Percentiles rank a stretch among this genome's conserved stretches.
phyloP scores from a whole-genome alignment of 1,284 basidiomycete genomes.

The Exsudoporus floridanus region DNA sequence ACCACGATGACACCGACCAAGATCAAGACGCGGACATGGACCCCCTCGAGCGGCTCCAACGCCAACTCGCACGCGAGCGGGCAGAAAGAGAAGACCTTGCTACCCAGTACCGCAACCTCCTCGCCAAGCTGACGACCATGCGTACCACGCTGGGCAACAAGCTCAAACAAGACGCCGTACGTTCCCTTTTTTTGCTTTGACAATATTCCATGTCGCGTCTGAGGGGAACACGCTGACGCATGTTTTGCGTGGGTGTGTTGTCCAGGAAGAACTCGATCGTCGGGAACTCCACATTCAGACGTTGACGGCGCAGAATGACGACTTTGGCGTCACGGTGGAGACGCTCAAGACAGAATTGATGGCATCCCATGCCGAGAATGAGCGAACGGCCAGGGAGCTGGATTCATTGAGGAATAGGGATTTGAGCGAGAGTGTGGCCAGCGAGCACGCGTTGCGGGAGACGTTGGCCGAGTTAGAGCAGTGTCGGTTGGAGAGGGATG shows the following conservation, averaged over 20 bases:
- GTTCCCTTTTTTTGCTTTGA: constrained; percentile 35
- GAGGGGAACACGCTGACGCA: neutral
- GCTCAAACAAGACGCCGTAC: constrained; percentile 92
- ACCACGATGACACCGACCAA: constrained; percentile 19
- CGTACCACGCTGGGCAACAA: constrained; percentile 92
- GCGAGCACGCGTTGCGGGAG: constrained; percentile 82
- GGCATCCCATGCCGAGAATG: constrained; percentile 70
- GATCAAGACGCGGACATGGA: constrained; percentile 36
- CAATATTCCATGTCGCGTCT: neutral
- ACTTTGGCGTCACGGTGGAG: constrained; percentile 66
- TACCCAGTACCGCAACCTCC: constrained; percentile 81
- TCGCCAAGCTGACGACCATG: constrained; percentile 92
- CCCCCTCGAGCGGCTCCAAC: constrained; percentile 53
- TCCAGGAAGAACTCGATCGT: constrained; percentile 93
- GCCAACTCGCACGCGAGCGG: constrained; percentile 57
- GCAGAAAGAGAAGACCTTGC: constrained; percentile 86
- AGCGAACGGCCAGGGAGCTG: constrained; percentile 68
- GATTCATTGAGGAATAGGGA: constrained; percentile 62
- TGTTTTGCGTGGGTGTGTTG: neutral
- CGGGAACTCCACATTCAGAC: constrained; percentile 79
- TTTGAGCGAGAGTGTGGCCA: constrained; percentile 66
- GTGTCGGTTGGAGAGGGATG: constrained; percentile 80
- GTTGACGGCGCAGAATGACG: constrained; percentile 73
- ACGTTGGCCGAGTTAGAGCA: constrained; percentile 81
- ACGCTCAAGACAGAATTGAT: constrained; percentile 79